Evolutionary conservation across 1,139 yeast species (phyloP), one percentile per base, ranked within the genome.

Genomic region (Lodderomyces jiufengensis): DNA sequence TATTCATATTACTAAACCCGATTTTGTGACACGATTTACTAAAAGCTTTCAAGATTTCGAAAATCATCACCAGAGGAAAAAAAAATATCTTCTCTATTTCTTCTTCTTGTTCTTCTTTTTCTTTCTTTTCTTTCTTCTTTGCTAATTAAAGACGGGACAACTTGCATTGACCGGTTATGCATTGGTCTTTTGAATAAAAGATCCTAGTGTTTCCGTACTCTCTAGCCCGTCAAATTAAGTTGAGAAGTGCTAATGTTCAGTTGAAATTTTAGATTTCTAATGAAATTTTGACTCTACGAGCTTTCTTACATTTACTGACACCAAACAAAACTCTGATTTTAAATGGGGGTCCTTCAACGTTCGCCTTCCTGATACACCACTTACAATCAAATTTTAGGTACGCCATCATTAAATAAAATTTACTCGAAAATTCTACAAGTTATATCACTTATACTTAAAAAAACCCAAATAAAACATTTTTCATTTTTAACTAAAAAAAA

Each of bases 201-300:
- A 26, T 54, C 60, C 61, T 55, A 58, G 61, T 55, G 60, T 56
- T 59, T 54, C 44, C 60, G 61, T 59, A 51, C 66, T 57, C 66
- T 59, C 66, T 59, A 56, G 54, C 66, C 65, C 54, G 66, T 56
- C 29, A 61, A 51, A 61, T 47, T 33, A 30, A 24, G 41, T 43
- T 24, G 18, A 16, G 22, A 57, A 51, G 44, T 43, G 45, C 48
- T 47, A 49, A 32, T 41, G 62, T 59, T 59, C 63, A 51, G 63
- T 57, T 52, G 49, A 48, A 52, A 40, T 44, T 49, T 44, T 9
- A 9, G 5, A 46, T 43, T 43, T 38, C 27, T 24, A 31, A 37
- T 57, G 58, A 49, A 41, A 43, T 47, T 36, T 48, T 42, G 52
- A 57, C 61, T 55, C 61, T 59, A 57, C 63, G 51, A 48, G 49